Percentiles rank a stretch among this genome's conserved stretches.
Conservation (phyloP, 2,329 filamentous ascomycete genomes). For the Xylaria sp. region DNA sequence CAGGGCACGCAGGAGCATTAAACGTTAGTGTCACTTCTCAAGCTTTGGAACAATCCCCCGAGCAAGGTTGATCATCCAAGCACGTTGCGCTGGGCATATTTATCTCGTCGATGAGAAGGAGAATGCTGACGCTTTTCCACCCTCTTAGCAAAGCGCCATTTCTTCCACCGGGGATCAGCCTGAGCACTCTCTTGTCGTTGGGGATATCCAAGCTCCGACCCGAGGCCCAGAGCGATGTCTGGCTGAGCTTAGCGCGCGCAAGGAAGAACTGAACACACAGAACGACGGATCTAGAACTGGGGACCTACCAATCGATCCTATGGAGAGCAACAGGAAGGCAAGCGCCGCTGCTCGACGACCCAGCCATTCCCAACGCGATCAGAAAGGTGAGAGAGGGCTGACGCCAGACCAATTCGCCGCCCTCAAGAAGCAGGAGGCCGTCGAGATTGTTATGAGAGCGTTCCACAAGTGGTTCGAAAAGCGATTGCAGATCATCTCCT, state of each 20-base stretch:
- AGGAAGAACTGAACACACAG: slow-evolving; percentile 23
- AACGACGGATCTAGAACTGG: slow-evolving; percentile 23
- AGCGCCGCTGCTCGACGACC: slow-evolving; percentile 30
- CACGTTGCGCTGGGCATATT: background rate
- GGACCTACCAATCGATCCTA: slow-evolving; percentile 29
- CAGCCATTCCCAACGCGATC: slow-evolving; percentile 29
- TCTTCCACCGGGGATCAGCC: slow-evolving; percentile 3
- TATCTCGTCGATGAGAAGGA: background rate
- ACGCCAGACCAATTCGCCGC: slow-evolving; percentile 36
- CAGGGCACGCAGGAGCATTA: slow-evolving; percentile 7
- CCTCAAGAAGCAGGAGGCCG: slow-evolving; percentile 29
- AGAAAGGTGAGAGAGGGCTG: slow-evolving; percentile 24
- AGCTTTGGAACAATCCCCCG: background rate
- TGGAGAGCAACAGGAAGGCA: slow-evolving; percentile 32
- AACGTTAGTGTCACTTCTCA: background rate
- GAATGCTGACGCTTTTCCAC: background rate
- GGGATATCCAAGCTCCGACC: slow-evolving; percentile 8
- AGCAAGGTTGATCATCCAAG: too few relatives aligned
- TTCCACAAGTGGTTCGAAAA: slow-evolving; percentile 38
- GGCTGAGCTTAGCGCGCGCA: slow-evolving; percentile 21
- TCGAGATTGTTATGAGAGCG: slow-evolving; percentile 32
- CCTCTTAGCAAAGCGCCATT: slow-evolving; percentile 12
- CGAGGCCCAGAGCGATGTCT: slow-evolving; percentile 25
- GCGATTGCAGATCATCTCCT: slow-evolving; percentile 33
- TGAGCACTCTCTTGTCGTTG: slow-evolving; percentile 6